A percentile compares a stretch with the other conserved stretches of the same genome.
These are phyloP conservation scores for Psilocybe azurescens DNA, from an alignment of 768 basidiomycete species.

Conservation along the genomic window DNA sequence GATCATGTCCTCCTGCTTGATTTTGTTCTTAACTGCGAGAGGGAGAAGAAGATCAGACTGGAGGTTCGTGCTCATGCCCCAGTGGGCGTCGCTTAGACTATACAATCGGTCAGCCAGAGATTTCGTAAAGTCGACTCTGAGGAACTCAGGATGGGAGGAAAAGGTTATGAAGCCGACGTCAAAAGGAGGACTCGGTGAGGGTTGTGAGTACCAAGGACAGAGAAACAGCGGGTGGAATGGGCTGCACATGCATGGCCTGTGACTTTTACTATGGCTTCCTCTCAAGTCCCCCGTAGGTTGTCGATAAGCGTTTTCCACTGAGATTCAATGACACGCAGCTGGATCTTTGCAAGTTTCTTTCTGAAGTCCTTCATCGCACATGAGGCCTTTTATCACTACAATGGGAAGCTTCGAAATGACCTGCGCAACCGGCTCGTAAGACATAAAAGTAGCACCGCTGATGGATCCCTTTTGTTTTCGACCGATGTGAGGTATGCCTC, in stretches of 20 bases:
- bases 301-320: constrained; percentile 71
- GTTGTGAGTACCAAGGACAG: constrained; percentile 71
- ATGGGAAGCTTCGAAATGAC: constrained; percentile 23
- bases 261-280: neutral
- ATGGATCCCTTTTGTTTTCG: constrained; percentile 59
- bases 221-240: constrained; percentile 67
- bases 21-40: constrained; percentile 56
- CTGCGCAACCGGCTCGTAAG: constrained; percentile 61
- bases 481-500: constrained; percentile 60
- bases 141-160: constrained; percentile 52
- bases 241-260: constrained; percentile 27
- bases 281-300: constrained; percentile 54
- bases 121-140: constrained; percentile 48
- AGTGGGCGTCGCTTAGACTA: constrained; percentile 39
- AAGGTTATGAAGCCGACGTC: constrained; percentile 73
- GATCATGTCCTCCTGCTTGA: constrained; percentile 76
- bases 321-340: constrained; percentile 55
- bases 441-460: constrained; percentile 70
- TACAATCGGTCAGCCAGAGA: constrained; percentile 42
- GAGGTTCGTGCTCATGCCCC: constrained; percentile 69
- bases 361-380: constrained; percentile 27
- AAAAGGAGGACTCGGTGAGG: constrained; percentile 67
- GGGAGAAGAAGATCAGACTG: constrained; percentile 64
- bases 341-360: constrained; percentile 35
- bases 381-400: neutral